These are phyloP conservation scores for Raphanus sativus DNA, from an alignment of 345 rosid genomes.

Conservation along the genomic window DNA sequence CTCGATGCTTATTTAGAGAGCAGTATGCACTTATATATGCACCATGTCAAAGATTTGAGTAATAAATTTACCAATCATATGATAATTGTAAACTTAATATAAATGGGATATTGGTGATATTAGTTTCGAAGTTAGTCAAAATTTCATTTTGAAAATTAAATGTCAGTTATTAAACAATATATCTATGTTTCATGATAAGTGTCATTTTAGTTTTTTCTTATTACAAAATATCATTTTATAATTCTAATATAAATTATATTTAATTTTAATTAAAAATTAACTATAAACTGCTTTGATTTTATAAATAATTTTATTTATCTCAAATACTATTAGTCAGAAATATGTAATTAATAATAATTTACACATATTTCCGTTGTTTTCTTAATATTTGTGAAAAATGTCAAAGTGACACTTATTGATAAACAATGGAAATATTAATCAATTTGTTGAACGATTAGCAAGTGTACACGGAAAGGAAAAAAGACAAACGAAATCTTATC, in stretches of 20 bases:
- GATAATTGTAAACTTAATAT: not conserved
- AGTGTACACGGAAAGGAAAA: not conserved
- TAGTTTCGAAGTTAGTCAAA: not conserved
- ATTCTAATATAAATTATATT: too few relatives aligned
- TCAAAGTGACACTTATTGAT: too few relatives aligned
- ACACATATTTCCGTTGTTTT: too few relatives aligned
- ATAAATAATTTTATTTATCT: too few relatives aligned
- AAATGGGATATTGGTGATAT: not conserved
- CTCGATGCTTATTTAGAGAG: not conserved
- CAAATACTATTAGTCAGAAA: too few relatives aligned
- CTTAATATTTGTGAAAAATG: too few relatives aligned
- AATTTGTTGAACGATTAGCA: not conserved
- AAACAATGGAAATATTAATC: not conserved
- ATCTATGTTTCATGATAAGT: too few relatives aligned
- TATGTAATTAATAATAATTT: too few relatives aligned
- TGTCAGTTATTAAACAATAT: not conserved
- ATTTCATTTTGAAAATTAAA: not conserved
- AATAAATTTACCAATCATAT: not conserved
- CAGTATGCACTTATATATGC: not conserved
- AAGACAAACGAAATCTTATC: not conserved
- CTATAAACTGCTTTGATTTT: too few relatives aligned
- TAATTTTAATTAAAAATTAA: too few relatives aligned
- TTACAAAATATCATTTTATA: too few relatives aligned
- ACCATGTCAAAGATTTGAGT: not conserved
- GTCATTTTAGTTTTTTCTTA: too few relatives aligned